Evolutionary conservation across 495 filamentous ascomycete species (phyloP).

Genomic region (Pseudoneurospora amorphoporcata): DNA sequence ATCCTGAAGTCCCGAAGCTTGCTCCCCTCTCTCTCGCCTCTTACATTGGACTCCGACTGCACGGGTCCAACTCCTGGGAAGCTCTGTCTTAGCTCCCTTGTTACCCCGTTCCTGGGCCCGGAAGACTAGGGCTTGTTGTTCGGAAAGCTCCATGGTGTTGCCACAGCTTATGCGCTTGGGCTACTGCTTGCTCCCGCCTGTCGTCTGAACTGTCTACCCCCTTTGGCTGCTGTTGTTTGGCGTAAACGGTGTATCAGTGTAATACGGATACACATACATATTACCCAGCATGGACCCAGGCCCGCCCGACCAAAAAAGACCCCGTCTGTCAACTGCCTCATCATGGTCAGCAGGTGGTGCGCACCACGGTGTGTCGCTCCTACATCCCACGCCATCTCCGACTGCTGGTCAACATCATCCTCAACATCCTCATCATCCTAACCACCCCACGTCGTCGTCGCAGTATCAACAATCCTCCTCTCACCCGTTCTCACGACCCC

Average conservation of each 20-base stretch:
- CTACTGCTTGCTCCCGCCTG: slow-evolving; percentile 12
- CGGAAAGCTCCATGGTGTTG: slow-evolving; percentile 16
- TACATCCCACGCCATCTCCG: slow-evolving; percentile 34
- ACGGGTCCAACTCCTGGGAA: slow-evolving; percentile 3
- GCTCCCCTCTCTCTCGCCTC: neutral
- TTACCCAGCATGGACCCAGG: slow-evolving; percentile 42
- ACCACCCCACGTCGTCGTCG: slow-evolving; percentile 30
- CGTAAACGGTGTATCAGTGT: slow-evolving; percentile 22
- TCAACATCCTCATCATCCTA: slow-evolving; percentile 18
- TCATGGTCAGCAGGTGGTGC: slow-evolving; percentile 32
- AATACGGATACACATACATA: slow-evolving; percentile 29
- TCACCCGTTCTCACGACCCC: slow-evolving; percentile 29
- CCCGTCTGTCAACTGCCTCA: slow-evolving; percentile 32
- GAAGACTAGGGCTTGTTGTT: neutral
- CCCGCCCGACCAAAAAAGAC: slow-evolving; percentile 38
- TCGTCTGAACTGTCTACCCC: slow-evolving; percentile 13
- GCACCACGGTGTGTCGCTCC: slow-evolving; percentile 35
- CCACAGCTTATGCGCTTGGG: slow-evolving; percentile 11
- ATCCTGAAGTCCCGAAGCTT: slow-evolving; percentile 3
- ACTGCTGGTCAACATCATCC: slow-evolving; percentile 20
- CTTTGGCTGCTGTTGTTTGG: slow-evolving; percentile 23
- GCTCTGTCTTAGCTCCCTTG: neutral
- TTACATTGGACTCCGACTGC: neutral
- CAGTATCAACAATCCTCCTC: slow-evolving; percentile 29
- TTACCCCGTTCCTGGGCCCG: neutral